Evolutionary conservation across 2,329 filamentous ascomycete genomes (phyloP).

Genomic region (Penicillium sp.): DNA sequence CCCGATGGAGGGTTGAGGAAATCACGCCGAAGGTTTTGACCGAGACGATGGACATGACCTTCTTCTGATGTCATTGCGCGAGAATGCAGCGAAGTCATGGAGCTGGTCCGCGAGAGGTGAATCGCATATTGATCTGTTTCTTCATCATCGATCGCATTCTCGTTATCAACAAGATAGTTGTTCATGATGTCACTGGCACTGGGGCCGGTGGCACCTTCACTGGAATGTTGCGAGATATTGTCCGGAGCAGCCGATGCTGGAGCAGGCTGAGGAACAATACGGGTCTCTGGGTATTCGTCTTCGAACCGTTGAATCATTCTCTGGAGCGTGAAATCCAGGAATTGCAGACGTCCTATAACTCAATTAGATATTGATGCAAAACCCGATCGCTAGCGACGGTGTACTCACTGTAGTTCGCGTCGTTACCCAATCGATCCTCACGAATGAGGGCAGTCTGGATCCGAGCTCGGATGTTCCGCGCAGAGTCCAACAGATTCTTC

Average conservation of each 20-base stretch:
- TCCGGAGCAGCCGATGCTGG: constrained; percentile 19
- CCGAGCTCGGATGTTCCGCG: constrained; percentile 77
- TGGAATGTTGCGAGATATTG: constrained; percentile 31
- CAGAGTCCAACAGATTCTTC: constrained; percentile 78
- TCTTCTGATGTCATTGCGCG: constrained; percentile 62
- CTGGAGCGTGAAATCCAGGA: constrained; percentile 81
- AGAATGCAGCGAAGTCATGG: constrained; percentile 62
- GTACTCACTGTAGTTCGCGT: constrained; percentile 68
- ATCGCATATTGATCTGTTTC: constrained; percentile 40
- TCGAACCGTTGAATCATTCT: constrained; percentile 94
- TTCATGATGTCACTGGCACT: constrained; percentile 29
- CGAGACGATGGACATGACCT: constrained; percentile 63
- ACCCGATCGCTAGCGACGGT: neutral
- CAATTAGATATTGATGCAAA: constrained; percentile 20
- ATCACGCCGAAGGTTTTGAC: constrained; percentile 60
- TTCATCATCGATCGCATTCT: constrained; percentile 36
- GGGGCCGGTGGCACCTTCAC: constrained; percentile 22
- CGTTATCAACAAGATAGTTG: constrained; percentile 25
- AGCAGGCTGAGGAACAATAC: constrained; percentile 39
- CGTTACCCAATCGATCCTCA: constrained; percentile 64
- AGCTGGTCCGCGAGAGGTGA: constrained; percentile 54
- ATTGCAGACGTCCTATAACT: constrained; percentile 63
- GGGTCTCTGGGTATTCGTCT: constrained; percentile 88
- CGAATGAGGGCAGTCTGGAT: constrained; percentile 77
- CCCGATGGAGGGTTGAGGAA: constrained; percentile 49